Evolutionary conservation across 441 rosid species (phyloP).

Genomic region (Pelargonium myrrhifolium): DNA sequence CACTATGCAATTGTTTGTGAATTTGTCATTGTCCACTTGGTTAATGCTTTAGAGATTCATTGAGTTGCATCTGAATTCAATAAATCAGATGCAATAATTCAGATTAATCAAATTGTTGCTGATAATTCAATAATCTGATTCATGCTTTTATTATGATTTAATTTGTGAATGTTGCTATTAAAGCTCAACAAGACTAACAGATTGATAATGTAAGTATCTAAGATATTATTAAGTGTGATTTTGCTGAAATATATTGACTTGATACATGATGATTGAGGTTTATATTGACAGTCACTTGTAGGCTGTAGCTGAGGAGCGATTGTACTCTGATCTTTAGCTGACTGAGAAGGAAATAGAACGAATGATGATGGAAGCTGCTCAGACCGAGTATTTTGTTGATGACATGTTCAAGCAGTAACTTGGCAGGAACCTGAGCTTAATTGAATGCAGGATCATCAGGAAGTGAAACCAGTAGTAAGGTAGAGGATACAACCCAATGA

Average conservation of each 20-base stretch:
- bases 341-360: constrained; percentile 91
- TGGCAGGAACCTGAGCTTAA: constrained; percentile 23
- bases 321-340: constrained; percentile 88
- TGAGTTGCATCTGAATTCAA: no score
- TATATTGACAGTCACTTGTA: constrained; percentile 62
- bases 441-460: constrained; percentile 51
- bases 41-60: no score
- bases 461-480: constrained; percentile 39
- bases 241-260: constrained; percentile 7
- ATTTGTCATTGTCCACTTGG: no score
- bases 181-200: constrained; percentile 95
- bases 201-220: constrained; percentile 62
- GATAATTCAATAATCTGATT: no score
- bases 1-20: no score
- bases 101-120: no score
- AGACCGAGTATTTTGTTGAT: constrained; percentile 76
- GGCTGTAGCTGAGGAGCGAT: constrained; percentile 80
- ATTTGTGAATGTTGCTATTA: constrained; percentile 99
- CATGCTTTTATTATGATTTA: no score
- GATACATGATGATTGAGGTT: no score
- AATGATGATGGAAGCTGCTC: constrained; percentile 94
- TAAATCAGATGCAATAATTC: no score
- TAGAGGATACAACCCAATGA: constrained; percentile 45
- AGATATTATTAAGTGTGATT: background rate
- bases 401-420: constrained; percentile 56